These are phyloP conservation scores for Salvia miltiorrhiza DNA, from an alignment of 257 asterid genomes.

Conservation along the genomic window DNA sequence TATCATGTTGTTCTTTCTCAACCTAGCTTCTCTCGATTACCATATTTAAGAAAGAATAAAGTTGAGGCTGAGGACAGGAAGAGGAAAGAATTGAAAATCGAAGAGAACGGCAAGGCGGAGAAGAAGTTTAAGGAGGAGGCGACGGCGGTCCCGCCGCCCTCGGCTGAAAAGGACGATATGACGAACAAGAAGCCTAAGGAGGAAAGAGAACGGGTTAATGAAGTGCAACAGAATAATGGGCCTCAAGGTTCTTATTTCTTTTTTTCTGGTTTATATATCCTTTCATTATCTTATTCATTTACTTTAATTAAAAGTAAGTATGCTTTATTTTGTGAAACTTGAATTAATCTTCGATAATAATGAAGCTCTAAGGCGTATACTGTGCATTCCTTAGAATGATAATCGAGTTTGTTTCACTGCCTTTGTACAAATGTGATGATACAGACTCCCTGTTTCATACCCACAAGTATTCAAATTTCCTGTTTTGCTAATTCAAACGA, in stretches of 20 bases:
- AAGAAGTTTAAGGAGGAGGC: slow-evolving; percentile 34
- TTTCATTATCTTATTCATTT: not conserved
- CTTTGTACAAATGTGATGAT: not conserved
- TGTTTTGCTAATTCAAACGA: not conserved
- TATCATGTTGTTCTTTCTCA: too few relatives aligned
- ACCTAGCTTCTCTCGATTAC: too few relatives aligned
- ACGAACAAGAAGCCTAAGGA: slow-evolving; percentile 13
- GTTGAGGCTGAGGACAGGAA: slow-evolving; percentile 52
- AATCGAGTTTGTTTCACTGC: not conserved
- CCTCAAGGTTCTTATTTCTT: slow-evolving; percentile 40
- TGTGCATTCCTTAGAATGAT: not conserved
- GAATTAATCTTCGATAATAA: not conserved
- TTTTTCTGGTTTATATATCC: not conserved
- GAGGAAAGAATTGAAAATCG: slow-evolving; percentile 38
- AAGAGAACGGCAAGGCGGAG: slow-evolving; percentile 17
- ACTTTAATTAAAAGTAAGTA: not conserved
- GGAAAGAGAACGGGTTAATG: slow-evolving; percentile 15
- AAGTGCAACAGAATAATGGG: slow-evolving; percentile 36
- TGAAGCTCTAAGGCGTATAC: not conserved
- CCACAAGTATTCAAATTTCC: not conserved
- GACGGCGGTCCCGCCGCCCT: slow-evolving; percentile 19
- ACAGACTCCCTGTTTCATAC: not conserved
- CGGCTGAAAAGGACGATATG: slow-evolving; percentile 6
- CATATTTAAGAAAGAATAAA: too few relatives aligned
- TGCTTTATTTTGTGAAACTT: not conserved